phyloP scores from a whole-genome alignment of 306 rosid genomes.

The Cajanus cajan region DNA sequence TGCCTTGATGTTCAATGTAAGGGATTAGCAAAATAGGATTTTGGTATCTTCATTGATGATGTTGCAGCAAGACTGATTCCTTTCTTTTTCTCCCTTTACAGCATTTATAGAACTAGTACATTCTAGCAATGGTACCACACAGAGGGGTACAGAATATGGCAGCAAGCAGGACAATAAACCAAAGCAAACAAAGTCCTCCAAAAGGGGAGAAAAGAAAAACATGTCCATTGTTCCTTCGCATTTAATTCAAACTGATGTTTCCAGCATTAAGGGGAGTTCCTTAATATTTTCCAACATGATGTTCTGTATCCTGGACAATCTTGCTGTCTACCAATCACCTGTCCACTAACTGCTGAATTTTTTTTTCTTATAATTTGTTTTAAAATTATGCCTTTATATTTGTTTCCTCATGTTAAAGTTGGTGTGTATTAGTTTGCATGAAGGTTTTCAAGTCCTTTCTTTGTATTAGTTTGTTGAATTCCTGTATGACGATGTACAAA shows the following conservation, averaged over 20 bases:
- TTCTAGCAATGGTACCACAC: constrained; percentile 83
- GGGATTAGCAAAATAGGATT: constrained; percentile 33
- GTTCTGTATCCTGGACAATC: constrained; percentile 81
- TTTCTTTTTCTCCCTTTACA: constrained; percentile 41
- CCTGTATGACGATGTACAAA: background rate
- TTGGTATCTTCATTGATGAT: constrained; percentile 23
- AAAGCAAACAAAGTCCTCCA: constrained; percentile 49
- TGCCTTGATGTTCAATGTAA: constrained; percentile 94
- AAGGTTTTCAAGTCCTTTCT: background rate
- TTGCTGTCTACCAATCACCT: constrained; percentile 10
- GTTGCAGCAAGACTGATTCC: constrained; percentile 11
- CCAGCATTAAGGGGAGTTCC: constrained; percentile 68
- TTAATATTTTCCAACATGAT: constrained; percentile 77
- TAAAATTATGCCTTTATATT: background rate
- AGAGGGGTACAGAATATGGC: constrained; percentile 50
- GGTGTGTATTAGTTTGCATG: background rate
- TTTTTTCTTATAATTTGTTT: background rate
- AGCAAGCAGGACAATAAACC: constrained; percentile 52
- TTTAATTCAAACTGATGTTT: constrained; percentile 86
- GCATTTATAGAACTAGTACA: constrained; percentile 90
- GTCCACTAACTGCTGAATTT: constrained; percentile 9
- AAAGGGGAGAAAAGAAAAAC: constrained; percentile 55
- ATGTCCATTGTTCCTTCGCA: constrained; percentile 78
- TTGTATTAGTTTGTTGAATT: background rate
- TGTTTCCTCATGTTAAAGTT: constrained; percentile 2